phyloP scores from a whole-genome alignment of 495 filamentous ascomycete genomes.

The Aspergillus affinis region DNA sequence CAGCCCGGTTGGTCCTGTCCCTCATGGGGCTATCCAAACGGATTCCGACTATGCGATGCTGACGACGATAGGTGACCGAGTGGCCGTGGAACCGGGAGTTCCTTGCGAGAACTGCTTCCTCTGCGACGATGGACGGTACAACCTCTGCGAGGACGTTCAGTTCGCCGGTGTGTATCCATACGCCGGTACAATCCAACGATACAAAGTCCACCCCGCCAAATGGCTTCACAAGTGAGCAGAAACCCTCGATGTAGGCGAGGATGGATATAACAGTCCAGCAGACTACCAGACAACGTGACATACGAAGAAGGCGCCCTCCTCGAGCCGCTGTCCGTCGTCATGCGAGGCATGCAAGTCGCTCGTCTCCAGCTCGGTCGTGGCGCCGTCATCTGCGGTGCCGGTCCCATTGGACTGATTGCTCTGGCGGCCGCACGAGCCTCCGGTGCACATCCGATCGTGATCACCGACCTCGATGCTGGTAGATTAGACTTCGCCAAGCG shows the following conservation, averaged over 20 bases:
- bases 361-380: constrained; percentile 49
- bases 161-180: constrained; percentile 66
- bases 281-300: constrained; percentile 58
- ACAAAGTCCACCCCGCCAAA: constrained; percentile 65
- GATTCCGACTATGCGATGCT: neutral
- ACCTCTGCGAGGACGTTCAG: constrained; percentile 71
- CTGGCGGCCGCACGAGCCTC: constrained; percentile 58
- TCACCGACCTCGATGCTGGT: constrained; percentile 58
- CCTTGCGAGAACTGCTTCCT: constrained; percentile 66
- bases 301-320: constrained; percentile 68
- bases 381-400: constrained; percentile 73
- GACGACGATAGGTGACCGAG: constrained; percentile 56
- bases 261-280: constrained; percentile 8
- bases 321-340: constrained; percentile 74
- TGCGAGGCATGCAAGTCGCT: constrained; percentile 65
- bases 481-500: constrained; percentile 59
- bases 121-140: constrained; percentile 68
- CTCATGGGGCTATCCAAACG: neutral
- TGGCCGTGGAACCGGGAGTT: constrained; percentile 75
- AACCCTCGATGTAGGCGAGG: constrained; percentile 42
- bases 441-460: constrained; percentile 62
- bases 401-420: constrained; percentile 71
- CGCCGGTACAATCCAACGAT: constrained; percentile 57
- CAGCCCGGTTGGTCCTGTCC: constrained; percentile 27
- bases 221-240: constrained; percentile 45